Base-by-base conservation (phyloP, 2,329 filamentous ascomycete genomes). In the Xylariaceae sp. region DNA sequence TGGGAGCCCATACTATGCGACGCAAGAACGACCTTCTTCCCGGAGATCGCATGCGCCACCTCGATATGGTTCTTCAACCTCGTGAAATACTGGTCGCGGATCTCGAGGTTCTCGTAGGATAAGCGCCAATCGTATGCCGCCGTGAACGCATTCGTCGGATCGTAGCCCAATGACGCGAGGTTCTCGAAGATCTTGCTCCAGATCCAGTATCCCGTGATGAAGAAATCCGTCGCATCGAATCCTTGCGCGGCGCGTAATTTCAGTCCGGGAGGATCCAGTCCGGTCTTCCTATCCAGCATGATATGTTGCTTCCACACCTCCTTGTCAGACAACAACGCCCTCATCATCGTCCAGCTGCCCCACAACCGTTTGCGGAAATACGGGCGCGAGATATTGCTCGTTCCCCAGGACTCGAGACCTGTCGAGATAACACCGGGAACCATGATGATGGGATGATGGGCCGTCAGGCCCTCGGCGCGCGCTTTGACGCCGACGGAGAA, bases 301-400 rank as follows among this genome's bases (percentile, higher is more conserved):
- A 99, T 90, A 73, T 99, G 94, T 68, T 80, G 87, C 78, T 97
- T 99, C 94, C 94, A 99, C 39, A 84, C 82, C 34, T 95, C 87
- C 75, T 97, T 97, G 73, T 97, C 94, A 69, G 96, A 76, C 1
- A 99, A 90, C 65, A 99, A 77, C 0, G 94, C 93, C 53, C 88
- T 84, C 92, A 99, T 97, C 94, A 99, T 99, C 64, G 85, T 96
- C 94, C 95, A 99, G 67, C 91, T 96, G 3, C 94, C 94, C 94
- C 94, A 99, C 53, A 99, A 77, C 56, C 94, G 82, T 76, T 95
- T 96, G 63, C 94, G 83, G 74, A 99, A 99, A 75, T 97, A 99
- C 60, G 88, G 89, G 41, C 91, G 84, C 6, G 92, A 96, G 48
- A 81, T 79, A 70, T 92, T 89, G 54, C 89, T 86, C 0, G 94